Percentiles rank a stretch among this genome's conserved stretches.
Evolutionary conservation across 208 protist genomes (phyloP).

Genomic region (Borovskyia barvae): DNA sequence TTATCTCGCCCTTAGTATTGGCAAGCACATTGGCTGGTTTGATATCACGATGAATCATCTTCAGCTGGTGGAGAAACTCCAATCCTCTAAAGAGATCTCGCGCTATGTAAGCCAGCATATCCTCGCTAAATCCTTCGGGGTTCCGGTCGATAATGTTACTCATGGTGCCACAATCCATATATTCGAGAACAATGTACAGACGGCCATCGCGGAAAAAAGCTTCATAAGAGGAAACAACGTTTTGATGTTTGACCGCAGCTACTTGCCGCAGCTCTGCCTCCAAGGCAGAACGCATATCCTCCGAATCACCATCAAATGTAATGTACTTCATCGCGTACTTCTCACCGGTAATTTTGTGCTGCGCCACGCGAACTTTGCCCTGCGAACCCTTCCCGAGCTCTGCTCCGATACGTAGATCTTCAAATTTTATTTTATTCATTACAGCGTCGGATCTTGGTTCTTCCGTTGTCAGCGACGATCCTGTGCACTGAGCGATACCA

Average conservation of each 20-base stretch:
- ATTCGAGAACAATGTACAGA: constrained; percentile 89
- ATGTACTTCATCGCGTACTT: constrained; percentile 91
- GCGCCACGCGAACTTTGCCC: constrained; percentile 81
- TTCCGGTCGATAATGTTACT: constrained; percentile 78
- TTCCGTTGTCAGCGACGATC: constrained; percentile 6
- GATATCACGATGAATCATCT: constrained; percentile 95
- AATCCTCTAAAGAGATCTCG: constrained; percentile 83
- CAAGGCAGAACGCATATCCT: constrained; percentile 64
- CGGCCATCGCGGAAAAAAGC: constrained; percentile 87
- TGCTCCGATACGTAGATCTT: constrained; percentile 76
- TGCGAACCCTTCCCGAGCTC: constrained; percentile 87
- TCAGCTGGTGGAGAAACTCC: constrained; percentile 79
- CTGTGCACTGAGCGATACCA: constrained; percentile 56
- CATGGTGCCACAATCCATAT: constrained; percentile 90
- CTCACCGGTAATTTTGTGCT: constrained; percentile 62
- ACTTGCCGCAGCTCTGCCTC: constrained; percentile 82
- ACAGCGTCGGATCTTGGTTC: constrained; percentile 39
- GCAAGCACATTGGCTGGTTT: constrained; percentile 97
- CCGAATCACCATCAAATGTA: constrained; percentile 67
- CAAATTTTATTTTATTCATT: constrained; percentile 83
- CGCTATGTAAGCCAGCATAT: constrained; percentile 82
- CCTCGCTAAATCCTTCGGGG: constrained; percentile 64
- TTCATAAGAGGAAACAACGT: constrained; percentile 89
- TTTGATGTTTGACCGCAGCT: constrained; percentile 80
- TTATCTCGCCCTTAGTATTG: constrained; percentile 94